Conservation (phyloP, 805 yeast species). For the Hemisphaericaspora nanyangensis region DNA sequence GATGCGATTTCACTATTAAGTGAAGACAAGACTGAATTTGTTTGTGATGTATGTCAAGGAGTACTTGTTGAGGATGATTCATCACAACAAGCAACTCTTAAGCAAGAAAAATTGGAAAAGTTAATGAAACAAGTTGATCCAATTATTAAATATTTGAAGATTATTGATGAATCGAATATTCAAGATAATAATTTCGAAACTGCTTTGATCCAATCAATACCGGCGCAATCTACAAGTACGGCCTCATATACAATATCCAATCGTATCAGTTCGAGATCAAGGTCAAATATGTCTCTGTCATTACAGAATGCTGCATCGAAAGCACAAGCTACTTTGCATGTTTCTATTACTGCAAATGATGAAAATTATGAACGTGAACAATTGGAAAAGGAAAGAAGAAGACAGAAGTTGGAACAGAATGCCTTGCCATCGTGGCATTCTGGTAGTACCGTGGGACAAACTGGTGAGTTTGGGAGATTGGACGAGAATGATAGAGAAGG, state of each 20-base stretch:
- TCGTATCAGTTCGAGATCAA: conserved; percentile 28
- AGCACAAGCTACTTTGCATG: conserved; percentile 83
- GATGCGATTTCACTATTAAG: conserved; percentile 83
- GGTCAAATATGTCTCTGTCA: conserved; percentile 27
- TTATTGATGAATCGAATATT: conserved; percentile 37
- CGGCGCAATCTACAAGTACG: conserved; percentile 67
- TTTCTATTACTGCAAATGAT: conserved; percentile 84
- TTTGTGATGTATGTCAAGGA: conserved; percentile 81
- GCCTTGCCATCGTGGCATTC: conserved; percentile 97
- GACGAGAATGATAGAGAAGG: conserved; percentile 44
- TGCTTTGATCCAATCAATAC: conserved; percentile 76
- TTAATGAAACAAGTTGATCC: conserved; percentile 91
- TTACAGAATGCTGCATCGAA: conserved; percentile 50
- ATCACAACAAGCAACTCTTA: conserved; percentile 72
- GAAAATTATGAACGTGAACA: conserved; percentile 67
- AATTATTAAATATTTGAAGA: conserved; percentile 72
- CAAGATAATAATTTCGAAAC: conserved; percentile 40
- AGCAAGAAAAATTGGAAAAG: conserved; percentile 76
- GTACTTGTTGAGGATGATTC: conserved; percentile 83
- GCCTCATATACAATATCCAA: conserved; percentile 67
- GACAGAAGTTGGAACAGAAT: conserved; percentile 76
- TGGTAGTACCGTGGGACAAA: conserved; percentile 80
- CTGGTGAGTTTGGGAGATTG: conserved; percentile 47
- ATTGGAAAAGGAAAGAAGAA: conserved; percentile 62
- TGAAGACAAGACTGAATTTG: conserved; percentile 74